These are phyloP conservation scores for Globisporangium spinosum DNA, from an alignment of 352 stramenopile species.

Conservation along the genomic window DNA sequence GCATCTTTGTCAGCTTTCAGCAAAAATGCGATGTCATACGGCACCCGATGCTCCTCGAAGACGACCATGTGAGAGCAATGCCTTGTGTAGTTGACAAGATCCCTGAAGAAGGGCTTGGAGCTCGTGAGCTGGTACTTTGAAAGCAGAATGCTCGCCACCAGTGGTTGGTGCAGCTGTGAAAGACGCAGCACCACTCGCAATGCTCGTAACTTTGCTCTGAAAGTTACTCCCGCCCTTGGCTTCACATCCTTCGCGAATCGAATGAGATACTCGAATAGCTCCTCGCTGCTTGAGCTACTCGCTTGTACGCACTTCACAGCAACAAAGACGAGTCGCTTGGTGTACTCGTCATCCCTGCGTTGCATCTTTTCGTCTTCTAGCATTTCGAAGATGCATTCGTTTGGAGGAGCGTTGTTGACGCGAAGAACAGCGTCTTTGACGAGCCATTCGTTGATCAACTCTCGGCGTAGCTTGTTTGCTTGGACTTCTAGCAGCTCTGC, in stretches of 20 bases:
- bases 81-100: slow-evolving; percentile 31
- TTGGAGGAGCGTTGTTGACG: background rate
- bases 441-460: slow-evolving; percentile 53
- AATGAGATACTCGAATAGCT: slow-evolving; percentile 36
- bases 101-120: slow-evolving; percentile 25
- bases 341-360: slow-evolving; percentile 30
- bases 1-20: slow-evolving; percentile 46
- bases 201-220: slow-evolving; percentile 46
- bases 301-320: slow-evolving; percentile 19
- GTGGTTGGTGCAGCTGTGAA: slow-evolving; percentile 22
- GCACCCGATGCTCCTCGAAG: slow-evolving; percentile 56
- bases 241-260: slow-evolving; percentile 40
- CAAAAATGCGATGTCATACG: slow-evolving; percentile 37
- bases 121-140: slow-evolving; percentile 22
- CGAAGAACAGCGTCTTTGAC: slow-evolving; percentile 35
- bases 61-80: slow-evolving; percentile 38
- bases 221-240: slow-evolving; percentile 50
- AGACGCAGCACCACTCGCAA: slow-evolving; percentile 36
- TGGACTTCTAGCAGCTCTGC: slow-evolving; percentile 27
- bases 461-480: slow-evolving; percentile 27
- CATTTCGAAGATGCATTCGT: slow-evolving; percentile 30
- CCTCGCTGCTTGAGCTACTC: slow-evolving; percentile 18
- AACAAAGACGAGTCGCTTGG: slow-evolving; percentile 34
- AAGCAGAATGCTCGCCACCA: slow-evolving; percentile 21
- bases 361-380: slow-evolving; percentile 29